These are phyloP conservation scores for Lenwebbia sp. DNA, from an alignment of 345 rosid species.

Conservation along the genomic window DNA sequence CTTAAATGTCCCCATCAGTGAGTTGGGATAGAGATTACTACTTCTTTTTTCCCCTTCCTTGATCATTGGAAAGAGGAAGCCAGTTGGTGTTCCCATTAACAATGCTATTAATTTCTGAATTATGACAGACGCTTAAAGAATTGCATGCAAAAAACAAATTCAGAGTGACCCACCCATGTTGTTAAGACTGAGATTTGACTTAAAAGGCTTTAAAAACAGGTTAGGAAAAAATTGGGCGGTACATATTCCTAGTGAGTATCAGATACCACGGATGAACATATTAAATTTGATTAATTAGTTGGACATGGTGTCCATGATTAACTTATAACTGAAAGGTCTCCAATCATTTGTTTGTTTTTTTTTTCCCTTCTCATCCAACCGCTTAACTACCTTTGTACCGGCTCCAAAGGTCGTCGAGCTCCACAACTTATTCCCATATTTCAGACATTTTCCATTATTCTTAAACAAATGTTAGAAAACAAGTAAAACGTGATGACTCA, in stretches of 20 bases:
- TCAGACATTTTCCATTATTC: background rate
- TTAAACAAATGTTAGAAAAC: background rate
- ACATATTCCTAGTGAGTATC: too few species aligned
- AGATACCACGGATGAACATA: too few species aligned
- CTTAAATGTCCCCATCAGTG: background rate
- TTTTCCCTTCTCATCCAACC: background rate
- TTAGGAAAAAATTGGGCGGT: background rate
- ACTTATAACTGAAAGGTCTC: background rate
- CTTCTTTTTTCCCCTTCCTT: background rate
- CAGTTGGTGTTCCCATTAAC: background rate
- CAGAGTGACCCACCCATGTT: background rate
- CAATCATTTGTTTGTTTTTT: background rate
- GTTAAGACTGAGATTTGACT: background rate
- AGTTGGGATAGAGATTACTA: background rate
- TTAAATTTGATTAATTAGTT: background rate
- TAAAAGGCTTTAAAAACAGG: background rate
- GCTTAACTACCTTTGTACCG: background rate
- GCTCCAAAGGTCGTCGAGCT: background rate
- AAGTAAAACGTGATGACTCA: background rate
- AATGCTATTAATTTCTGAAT: background rate
- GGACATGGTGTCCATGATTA: background rate
- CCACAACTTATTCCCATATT: background rate
- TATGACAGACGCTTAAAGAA: background rate
- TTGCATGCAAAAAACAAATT: background rate
- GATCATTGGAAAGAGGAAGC: background rate